These are phyloP conservation scores for Saccharomyces hybrid DNA, from an alignment of 1,139 yeast species.

Conservation along the genomic window DNA sequence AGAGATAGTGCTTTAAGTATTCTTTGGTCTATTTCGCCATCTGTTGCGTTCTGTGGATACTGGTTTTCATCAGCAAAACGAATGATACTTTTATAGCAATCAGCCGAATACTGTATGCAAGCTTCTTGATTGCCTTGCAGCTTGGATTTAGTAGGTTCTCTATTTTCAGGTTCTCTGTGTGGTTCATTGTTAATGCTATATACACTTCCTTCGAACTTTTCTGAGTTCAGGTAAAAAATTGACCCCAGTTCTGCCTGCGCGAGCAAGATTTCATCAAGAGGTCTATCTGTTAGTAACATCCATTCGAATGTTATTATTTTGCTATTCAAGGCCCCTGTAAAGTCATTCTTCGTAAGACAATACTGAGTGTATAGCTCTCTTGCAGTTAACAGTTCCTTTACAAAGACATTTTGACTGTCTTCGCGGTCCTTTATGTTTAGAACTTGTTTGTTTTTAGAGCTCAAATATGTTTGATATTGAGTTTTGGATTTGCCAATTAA, in stretches of 20 bases:
- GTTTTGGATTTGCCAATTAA: constrained; percentile 1
- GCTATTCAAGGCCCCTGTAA: constrained; percentile 51
- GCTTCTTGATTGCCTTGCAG: neutral
- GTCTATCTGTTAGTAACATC: constrained; percentile 65
- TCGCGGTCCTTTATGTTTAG: constrained; percentile 1
- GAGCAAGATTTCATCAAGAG: constrained; percentile 53
- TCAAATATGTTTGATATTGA: constrained; percentile 17
- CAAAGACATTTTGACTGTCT: constrained; percentile 54
- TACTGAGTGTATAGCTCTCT: constrained; percentile 62
- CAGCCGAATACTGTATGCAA: neutral
- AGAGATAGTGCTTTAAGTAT: constrained; percentile 62
- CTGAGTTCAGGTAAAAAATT: constrained; percentile 60
- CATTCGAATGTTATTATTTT: constrained; percentile 60
- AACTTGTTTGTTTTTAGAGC: constrained; percentile 16
- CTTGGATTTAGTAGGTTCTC: neutral
- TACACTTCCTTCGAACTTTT: constrained; percentile 48
- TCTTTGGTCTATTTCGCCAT: constrained; percentile 32
- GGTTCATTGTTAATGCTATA: constrained; percentile 17
- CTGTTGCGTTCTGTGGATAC: neutral
- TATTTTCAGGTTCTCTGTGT: neutral
- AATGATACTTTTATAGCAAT: neutral
- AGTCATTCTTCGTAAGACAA: constrained; percentile 56
- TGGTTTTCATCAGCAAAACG: constrained; percentile 2
- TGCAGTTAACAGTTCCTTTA: constrained; percentile 65
- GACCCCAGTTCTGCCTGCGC: constrained; percentile 69